A percentile compares a stretch with the other conserved stretches of the same genome.
Conservation (phyloP, 805 yeast genomes). For the Candida nitratophila region DNA sequence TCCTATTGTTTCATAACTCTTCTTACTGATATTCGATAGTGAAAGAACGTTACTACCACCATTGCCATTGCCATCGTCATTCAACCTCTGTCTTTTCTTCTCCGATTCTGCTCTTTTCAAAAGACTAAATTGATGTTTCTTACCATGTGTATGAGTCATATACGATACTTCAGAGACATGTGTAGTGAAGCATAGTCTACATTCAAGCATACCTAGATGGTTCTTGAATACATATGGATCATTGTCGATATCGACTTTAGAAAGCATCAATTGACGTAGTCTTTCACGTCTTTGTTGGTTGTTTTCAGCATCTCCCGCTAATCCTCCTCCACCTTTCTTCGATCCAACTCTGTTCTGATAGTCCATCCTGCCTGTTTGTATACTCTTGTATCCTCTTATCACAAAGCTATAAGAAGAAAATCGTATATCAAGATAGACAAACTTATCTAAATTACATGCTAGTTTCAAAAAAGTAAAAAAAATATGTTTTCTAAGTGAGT, state of each 20-base stretch:
- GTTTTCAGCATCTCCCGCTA: conserved; percentile 67
- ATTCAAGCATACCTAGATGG: conserved; percentile 79
- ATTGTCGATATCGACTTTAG: conserved; percentile 43
- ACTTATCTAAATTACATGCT: too few species aligned
- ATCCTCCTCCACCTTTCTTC: conserved; percentile 85
- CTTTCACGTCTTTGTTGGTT: conserved; percentile 65
- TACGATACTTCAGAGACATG: conserved; percentile 79
- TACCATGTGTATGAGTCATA: conserved; percentile 77
- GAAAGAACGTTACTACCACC: conserved; percentile 8
- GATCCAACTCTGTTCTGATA: conserved; percentile 86
- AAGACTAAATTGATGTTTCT: conserved; percentile 70
- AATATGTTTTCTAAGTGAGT: too few species aligned
- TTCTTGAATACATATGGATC: conserved; percentile 85
- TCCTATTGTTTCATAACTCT: conserved; percentile 55
- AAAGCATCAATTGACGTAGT: conserved; percentile 51
- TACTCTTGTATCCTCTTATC: too few species aligned
- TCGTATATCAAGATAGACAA: too few species aligned
- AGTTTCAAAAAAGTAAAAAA: too few species aligned
- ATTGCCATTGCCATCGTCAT: conserved; percentile 9
- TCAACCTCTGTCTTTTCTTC: conserved; percentile 6
- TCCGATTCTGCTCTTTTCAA: conserved; percentile 49
- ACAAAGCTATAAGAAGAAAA: too few species aligned
- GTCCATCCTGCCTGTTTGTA: conserved; percentile 50
- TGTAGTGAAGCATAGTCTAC: conserved; percentile 75
- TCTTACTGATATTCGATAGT: conserved; percentile 34